Evolutionary conservation across 257 asterid genomes (phyloP).

Genomic region (Fraxinus cuspidata): DNA sequence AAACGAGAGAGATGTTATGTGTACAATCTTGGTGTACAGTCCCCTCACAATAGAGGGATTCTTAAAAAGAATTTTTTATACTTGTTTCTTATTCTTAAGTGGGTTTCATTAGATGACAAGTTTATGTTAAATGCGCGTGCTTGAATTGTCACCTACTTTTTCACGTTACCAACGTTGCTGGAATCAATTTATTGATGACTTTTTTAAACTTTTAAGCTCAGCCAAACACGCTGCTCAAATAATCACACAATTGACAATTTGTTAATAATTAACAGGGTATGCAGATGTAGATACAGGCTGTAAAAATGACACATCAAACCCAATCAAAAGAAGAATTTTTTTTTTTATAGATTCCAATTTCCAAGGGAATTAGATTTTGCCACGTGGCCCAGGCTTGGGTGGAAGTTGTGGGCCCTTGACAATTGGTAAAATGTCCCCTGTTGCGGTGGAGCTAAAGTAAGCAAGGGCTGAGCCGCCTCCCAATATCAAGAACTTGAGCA

Average conservation of each 20-base stretch:
- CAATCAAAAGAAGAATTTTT: conserved; percentile 1
- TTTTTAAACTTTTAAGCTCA: no score
- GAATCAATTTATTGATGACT: no score
- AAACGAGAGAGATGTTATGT: no score
- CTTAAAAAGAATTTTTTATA: no score
- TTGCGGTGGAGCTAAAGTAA: conserved; percentile 46
- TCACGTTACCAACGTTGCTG: no score
- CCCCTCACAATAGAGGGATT: no score
- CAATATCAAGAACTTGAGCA: conserved; percentile 52
- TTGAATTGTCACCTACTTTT: no score
- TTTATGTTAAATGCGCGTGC: no score
- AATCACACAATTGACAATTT: background rate
- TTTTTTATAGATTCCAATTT: background rate
- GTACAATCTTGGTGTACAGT: no score
- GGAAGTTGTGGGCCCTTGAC: conserved; percentile 59
- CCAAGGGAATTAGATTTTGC: conserved; percentile 36
- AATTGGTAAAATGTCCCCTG: conserved; percentile 53
- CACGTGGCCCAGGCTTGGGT: conserved; percentile 49
- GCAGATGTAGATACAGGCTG: conserved; percentile 31
- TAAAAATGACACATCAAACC: conserved; percentile 16
- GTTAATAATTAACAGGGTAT: background rate
- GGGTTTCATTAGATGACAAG: no score
- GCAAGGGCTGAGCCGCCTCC: conserved; percentile 59
- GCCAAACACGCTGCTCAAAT: background rate
- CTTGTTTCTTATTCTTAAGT: no score